These are phyloP conservation scores for Globisporangium carolinianum DNA, from an alignment of 352 stramenopile species.

Conservation along the genomic window DNA sequence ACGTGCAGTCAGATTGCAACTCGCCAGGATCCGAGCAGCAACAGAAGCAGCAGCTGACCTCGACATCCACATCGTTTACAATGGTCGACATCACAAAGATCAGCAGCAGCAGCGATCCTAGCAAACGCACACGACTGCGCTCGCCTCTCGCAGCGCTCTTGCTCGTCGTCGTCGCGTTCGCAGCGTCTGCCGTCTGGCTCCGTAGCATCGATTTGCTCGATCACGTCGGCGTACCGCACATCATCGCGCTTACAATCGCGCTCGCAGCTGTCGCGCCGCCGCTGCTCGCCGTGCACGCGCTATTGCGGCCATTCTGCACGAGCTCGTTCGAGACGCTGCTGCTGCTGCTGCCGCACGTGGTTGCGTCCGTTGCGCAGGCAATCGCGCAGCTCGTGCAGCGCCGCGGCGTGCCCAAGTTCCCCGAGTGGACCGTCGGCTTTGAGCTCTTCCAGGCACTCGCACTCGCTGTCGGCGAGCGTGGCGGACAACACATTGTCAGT, in stretches of 20 bases:
- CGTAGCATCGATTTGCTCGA: too few relatives aligned
- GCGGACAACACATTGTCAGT: slow-evolving; percentile 6
- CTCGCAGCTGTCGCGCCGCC: slow-evolving; percentile 16
- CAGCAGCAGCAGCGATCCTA: too few relatives aligned
- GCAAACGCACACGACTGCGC: too few relatives aligned
- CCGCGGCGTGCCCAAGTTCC: slow-evolving; percentile 27
- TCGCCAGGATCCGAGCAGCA: too few relatives aligned
- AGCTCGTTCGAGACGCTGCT: slow-evolving; percentile 22
- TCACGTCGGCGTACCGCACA: too few relatives aligned
- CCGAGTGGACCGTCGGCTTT: slow-evolving; percentile 39
- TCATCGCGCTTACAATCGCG: neutral
- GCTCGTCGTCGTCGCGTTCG: too few relatives aligned
- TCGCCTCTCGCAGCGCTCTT: too few relatives aligned
- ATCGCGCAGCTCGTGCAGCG: slow-evolving; percentile 12
- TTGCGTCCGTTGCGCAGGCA: neutral
- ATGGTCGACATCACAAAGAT: too few relatives aligned
- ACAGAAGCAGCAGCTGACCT: too few relatives aligned
- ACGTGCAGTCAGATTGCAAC: too few relatives aligned
- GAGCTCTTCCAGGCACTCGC: slow-evolving; percentile 27
- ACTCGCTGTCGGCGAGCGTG: neutral
- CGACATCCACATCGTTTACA: too few relatives aligned
- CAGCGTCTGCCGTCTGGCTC: too few relatives aligned
- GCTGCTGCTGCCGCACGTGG: slow-evolving; percentile 15
- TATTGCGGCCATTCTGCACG: slow-evolving; percentile 33
- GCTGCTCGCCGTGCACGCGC: slow-evolving; percentile 18